These are phyloP conservation scores for Stemphylium beticola DNA, from an alignment of 2,329 filamentous ascomycete genomes.

Conservation along the genomic window DNA sequence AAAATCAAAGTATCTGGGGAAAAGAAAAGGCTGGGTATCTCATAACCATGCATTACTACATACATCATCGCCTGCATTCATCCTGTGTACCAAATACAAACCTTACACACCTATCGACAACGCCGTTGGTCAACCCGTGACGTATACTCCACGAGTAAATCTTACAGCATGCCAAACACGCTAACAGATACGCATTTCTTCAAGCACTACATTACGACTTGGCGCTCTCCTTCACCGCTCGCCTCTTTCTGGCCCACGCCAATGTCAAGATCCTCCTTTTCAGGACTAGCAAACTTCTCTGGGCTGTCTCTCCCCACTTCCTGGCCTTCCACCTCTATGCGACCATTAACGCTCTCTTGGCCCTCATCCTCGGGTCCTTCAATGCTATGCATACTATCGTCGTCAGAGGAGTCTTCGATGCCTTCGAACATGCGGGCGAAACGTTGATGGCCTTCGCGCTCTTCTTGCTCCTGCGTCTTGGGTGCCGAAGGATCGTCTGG, in stretches of 20 bases:
- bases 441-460: constrained; percentile 41
- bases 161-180: neutral
- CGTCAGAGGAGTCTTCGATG: constrained; percentile 39
- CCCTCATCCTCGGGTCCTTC: constrained; percentile 18
- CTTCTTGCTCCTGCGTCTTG: constrained; percentile 36
- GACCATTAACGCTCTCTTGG: constrained; percentile 9
- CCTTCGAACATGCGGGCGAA: constrained; percentile 45
- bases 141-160: neutral
- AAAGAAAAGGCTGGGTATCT: constrained; percentile 6
- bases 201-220: constrained; percentile 3
- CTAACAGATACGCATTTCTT: neutral
- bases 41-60: constrained; percentile 15
- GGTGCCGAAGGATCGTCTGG: constrained; percentile 5
- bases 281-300: constrained; percentile 9
- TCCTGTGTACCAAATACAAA: constrained; percentile 2
- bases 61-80: constrained; percentile 7
- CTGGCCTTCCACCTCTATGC: constrained; percentile 4
- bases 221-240: neutral
- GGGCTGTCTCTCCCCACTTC: constrained; percentile 10
- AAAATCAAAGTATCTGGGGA: neutral
- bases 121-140: neutral
- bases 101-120: neutral
- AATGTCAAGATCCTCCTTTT: neutral
- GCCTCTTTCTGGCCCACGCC: neutral
- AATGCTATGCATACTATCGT: constrained; percentile 26